Evolutionary conservation across 2,329 filamentous ascomycete species (phyloP).

Genomic region (Didymella lethalis): DNA sequence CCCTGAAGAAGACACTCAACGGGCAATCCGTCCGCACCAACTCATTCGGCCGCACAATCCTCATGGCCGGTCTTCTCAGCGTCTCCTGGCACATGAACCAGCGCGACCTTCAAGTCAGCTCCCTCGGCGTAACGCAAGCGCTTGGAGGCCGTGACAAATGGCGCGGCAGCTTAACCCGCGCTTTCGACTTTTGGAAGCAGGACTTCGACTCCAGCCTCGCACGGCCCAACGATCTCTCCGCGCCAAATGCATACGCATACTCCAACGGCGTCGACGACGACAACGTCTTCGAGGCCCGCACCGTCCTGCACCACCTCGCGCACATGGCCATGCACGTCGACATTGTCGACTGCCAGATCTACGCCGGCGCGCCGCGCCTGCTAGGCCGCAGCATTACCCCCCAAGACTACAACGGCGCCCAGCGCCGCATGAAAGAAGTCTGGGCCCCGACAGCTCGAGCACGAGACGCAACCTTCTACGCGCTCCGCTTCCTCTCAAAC

Average conservation of each 20-base stretch:
- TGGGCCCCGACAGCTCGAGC: constrained; percentile 92
- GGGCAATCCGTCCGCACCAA: constrained; percentile 88
- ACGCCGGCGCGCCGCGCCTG: constrained; percentile 83
- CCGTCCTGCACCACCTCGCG: constrained; percentile 88
- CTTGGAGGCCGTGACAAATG: constrained; percentile 90
- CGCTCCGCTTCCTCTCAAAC: constrained; percentile 85
- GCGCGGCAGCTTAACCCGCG: constrained; percentile 82
- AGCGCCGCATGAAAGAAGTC: constrained; percentile 81
- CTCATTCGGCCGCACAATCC: constrained; percentile 87
- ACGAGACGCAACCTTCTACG: constrained; percentile 91
- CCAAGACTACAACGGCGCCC: constrained; percentile 80
- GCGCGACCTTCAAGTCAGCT: constrained; percentile 89
- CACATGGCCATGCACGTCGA: constrained; percentile 99
- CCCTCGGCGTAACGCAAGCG: constrained; percentile 79
- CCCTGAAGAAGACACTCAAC: constrained; percentile 86
- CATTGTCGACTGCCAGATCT: constrained; percentile 97
- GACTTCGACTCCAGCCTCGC: constrained; percentile 86
- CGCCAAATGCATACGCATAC: constrained; percentile 42
- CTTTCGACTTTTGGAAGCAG: constrained; percentile 92
- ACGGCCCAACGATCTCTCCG: constrained; percentile 55
- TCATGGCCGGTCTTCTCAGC: constrained; percentile 93
- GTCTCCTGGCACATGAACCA: constrained; percentile 99
- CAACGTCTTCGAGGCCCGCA: constrained; percentile 84
- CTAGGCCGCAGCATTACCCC: constrained; percentile 85
- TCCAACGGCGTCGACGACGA: constrained; percentile 60